phyloP scores from a whole-genome alignment of 2,329 filamentous ascomycete genomes.

The Exophiala sideris region DNA sequence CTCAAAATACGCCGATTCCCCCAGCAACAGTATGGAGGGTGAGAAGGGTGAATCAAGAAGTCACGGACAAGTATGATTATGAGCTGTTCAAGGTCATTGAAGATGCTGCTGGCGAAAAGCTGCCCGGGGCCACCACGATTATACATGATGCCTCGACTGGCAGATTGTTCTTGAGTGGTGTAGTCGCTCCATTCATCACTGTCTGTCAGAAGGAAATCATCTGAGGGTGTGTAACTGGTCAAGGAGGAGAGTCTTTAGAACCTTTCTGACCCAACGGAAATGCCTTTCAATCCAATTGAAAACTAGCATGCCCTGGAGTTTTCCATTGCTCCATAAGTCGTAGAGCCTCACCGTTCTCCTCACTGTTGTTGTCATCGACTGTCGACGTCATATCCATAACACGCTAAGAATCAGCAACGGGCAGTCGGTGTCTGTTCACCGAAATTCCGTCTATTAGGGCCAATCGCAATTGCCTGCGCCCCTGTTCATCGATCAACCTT shows the following conservation, averaged over 20 bases:
- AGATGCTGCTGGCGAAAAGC: slow-evolving; percentile 32
- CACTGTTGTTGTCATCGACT: too few relatives aligned
- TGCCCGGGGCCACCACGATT: slow-evolving; percentile 29
- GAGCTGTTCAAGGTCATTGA: slow-evolving; percentile 35
- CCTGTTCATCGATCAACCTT: too few relatives aligned
- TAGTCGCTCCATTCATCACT: slow-evolving; percentile 28
- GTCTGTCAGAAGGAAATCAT: slow-evolving; percentile 21
- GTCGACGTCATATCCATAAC: too few relatives aligned
- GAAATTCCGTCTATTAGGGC: too few relatives aligned
- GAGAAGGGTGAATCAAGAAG: slow-evolving; percentile 18
- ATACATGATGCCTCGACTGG: slow-evolving; percentile 34
- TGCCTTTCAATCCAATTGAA: too few relatives aligned
- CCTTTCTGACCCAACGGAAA: neutral
- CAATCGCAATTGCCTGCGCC: too few relatives aligned
- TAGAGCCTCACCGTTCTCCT: too few relatives aligned
- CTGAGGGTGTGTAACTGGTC: neutral
- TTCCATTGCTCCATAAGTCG: too few relatives aligned
- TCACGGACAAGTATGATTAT: slow-evolving; percentile 15
- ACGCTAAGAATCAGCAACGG: too few relatives aligned
- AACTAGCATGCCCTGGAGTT: too few relatives aligned
- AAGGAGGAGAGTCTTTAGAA: neutral
- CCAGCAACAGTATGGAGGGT: slow-evolving; percentile 30
- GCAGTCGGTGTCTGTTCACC: too few relatives aligned
- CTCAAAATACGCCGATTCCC: slow-evolving; percentile 20
- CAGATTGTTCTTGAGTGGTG: slow-evolving; percentile 33